phyloP scores from a whole-genome alignment of 169 alveolate species.

The Cryptosporidium muris region DNA sequence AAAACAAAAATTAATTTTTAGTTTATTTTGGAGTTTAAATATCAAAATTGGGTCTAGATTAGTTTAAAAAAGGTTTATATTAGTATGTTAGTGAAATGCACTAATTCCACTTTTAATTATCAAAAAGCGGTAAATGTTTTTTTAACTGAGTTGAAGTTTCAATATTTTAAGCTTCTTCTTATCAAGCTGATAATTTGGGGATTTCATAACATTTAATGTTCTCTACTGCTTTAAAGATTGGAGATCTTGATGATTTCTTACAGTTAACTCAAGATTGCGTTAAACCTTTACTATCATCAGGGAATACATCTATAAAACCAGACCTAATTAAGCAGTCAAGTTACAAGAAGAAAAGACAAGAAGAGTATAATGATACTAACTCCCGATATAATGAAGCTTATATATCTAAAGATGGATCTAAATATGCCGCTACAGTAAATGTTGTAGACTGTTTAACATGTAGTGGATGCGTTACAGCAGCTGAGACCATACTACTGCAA shows the following conservation, averaged over 20 bases:
- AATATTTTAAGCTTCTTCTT: too few species aligned
- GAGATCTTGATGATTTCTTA: slow-evolving; percentile 85
- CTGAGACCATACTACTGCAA: slow-evolving; percentile 86
- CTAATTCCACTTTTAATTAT: too few species aligned
- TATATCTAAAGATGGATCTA: too few species aligned
- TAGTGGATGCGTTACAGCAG: slow-evolving; percentile 93
- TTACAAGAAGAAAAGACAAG: not conserved
- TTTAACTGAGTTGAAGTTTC: too few species aligned
- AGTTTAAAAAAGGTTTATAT: too few species aligned
- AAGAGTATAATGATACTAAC: not conserved
- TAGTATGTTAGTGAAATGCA: too few species aligned
- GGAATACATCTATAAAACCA: slow-evolving; percentile 57
- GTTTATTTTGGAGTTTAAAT: too few species aligned
- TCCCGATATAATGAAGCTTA: slow-evolving; percentile 24
- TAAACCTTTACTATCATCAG: slow-evolving; percentile 78
- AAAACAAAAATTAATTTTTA: too few species aligned
- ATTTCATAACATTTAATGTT: slow-evolving; percentile 45
- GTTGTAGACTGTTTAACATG: slow-evolving; percentile 91
- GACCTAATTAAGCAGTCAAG: slow-evolving; percentile 27
- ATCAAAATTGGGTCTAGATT: too few species aligned
- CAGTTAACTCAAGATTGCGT: slow-evolving; percentile 87
- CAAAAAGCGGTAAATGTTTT: too few species aligned
- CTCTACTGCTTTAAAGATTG: slow-evolving; percentile 82
- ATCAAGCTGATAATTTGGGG: too few species aligned
- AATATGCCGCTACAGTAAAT: slow-evolving; percentile 79